Evolutionary conservation across 2,329 filamentous ascomycete species (phyloP), one percentile per base, ranked within the genome.

Genomic region (Botryotinia globosa): DNA sequence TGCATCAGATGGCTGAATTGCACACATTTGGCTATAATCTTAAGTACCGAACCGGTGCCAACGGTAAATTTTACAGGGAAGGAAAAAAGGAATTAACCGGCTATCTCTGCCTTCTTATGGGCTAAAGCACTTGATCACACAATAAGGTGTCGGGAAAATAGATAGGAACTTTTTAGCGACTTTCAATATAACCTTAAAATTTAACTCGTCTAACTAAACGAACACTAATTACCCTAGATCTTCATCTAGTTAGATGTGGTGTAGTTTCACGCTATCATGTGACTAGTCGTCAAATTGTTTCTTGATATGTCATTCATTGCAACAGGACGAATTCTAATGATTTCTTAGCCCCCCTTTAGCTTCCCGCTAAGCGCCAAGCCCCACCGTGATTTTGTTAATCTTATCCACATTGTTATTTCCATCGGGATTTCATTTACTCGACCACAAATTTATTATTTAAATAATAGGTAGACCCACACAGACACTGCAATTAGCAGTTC

Each of bases 51-150:
- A 56, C 7, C 4, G n/a, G n/a, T 56, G n/a, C 14, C 51, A 18
- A 29, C n/a, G 3, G 51, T 0, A 29, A 18, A 9, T 3, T 18
- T 8, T 18, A 29, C 5, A 29, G 2, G 12, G 6, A 14, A 18
- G 16, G 8, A 18, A 56, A 29, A 51, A 51, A n/a, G 10, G 25
- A n/a, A n/a, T 2, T 2, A 5, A 54, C 48, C 25, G 48, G 48
- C 25, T n/a, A n/a, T 16, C n/a, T 54, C 12, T 54, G 25, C 48
- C 25, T 54, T 54, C 12, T 54, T n/a, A 16, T 16, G 25, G 5
- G 10, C 12, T 7, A 4, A 39, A 39, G 18, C 37, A 20, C 1
- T 10, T n/a, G 0, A 39, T 62, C 1, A n/a, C n/a, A 39, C 6
- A 42, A 1, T n/a, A 20, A 9, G 12, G 1, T 22, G 7, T 25